Base-by-base conservation (phyloP, 1,284 basidiomycete genomes). In the Tetrapyrgos nigripes region DNA sequence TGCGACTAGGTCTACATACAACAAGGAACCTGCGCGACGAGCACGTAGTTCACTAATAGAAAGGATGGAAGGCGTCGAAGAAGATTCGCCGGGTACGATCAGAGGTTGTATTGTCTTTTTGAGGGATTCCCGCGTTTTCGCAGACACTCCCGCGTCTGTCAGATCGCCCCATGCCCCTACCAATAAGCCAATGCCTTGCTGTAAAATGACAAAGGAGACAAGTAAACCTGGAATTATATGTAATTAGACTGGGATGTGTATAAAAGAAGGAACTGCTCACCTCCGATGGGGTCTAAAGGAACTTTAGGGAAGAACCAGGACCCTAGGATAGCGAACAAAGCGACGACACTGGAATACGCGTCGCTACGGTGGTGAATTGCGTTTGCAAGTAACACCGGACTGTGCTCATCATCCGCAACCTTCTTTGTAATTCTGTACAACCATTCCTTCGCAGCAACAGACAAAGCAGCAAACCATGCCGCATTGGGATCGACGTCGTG, bases 311-410 rank as follows among this genome's bases (percentile, higher is more conserved):
- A 87, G 60, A 87, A 82, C 82, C 89, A 93, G 4, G 89, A 92
- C 9, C 96, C 96, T 28, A 96, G 74, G 68, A 98, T 98, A 17
- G 95, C 95, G 40, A 90, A 83, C 53, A 97, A 83, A 19, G 95
- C 94, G 50, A 98, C 94, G 50, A 90, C 68, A 65, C 92, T 94
- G 3, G 94, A 94, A 70, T 95, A 94, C 17, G 94, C 94, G 73
- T 99, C 97, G 60, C 92, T 95, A 28, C 97, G 87, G 74, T 99
- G 97, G 73, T 99, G 93, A 55, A 95, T 83, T 8, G 94, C 96
- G 70, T 97, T 97, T 23, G 96, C 96, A 43, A 92, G 81, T 46
- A 99, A 77, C 0, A 99, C 97, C 1, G 93, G 92, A 69, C 91
- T 94, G 67, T 90, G 88, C 73, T 98, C 95, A 67, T 94, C 86